Evolutionary conservation across 768 basidiomycete genomes (phyloP).

Genomic region (Chiua virens): DNA sequence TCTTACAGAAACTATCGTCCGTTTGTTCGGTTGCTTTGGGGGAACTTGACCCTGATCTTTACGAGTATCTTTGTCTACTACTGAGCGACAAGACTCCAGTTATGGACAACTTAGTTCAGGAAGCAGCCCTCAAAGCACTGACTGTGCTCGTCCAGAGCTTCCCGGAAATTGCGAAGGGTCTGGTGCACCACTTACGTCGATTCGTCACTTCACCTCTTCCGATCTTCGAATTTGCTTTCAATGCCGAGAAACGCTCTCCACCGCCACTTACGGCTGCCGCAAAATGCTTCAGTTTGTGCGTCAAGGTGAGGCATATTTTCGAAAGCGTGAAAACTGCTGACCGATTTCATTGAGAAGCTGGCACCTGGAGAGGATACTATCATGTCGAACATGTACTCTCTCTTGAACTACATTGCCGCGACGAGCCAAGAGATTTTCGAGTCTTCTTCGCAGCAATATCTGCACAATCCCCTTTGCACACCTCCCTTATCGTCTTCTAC

Average conservation of each 20-base stretch:
- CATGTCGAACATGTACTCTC: slow-evolving; percentile 95
- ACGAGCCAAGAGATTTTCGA: slow-evolving; percentile 77
- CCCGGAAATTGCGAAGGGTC: slow-evolving; percentile 69
- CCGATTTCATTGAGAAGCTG: slow-evolving; percentile 44
- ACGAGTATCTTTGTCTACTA: slow-evolving; percentile 67
- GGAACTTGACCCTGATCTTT: slow-evolving; percentile 67
- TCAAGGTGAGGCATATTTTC: slow-evolving; percentile 52
- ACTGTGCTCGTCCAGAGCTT: slow-evolving; percentile 87
- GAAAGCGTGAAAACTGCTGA: neutral
- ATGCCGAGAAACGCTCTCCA: slow-evolving; percentile 68
- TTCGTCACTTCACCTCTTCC: slow-evolving; percentile 88
- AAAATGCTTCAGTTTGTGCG: slow-evolving; percentile 86
- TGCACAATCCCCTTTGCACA: slow-evolving; percentile 42
- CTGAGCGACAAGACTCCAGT: slow-evolving; percentile 81
- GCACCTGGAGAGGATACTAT: slow-evolving; percentile 85
- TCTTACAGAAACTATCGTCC: slow-evolving; percentile 75
- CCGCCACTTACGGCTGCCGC: slow-evolving; percentile 83
- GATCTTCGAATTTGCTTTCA: slow-evolving; percentile 86
- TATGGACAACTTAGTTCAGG: slow-evolving; percentile 81
- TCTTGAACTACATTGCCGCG: slow-evolving; percentile 88
- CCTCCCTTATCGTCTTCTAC: slow-evolving; percentile 30
- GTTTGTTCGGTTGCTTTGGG: slow-evolving; percentile 74
- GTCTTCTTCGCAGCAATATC: slow-evolving; percentile 42
- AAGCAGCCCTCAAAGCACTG: slow-evolving; percentile 84
- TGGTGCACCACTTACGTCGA: slow-evolving; percentile 78